Conservation (phyloP, 192 early-diverging fungal genomes). For the Backusella liffmaniae region DNA sequence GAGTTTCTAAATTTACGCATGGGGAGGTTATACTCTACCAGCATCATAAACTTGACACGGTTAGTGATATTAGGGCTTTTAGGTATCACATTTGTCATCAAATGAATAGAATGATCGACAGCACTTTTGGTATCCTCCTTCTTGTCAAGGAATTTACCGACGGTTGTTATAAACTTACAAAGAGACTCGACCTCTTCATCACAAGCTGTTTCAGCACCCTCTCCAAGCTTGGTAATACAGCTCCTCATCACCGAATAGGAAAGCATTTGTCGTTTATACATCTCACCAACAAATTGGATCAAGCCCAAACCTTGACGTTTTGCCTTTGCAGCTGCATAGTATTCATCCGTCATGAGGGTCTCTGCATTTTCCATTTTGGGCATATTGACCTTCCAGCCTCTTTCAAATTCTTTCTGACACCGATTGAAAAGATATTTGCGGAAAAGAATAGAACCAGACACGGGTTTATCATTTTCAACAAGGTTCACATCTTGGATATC, state of each 20-base stretch:
- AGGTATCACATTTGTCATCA: conserved; percentile 72
- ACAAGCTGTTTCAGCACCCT: conserved; percentile 71
- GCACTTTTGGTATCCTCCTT: conserved; percentile 59
- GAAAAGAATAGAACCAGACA: conserved; percentile 71
- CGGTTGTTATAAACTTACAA: conserved; percentile 87
- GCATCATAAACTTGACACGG: conserved; percentile 92
- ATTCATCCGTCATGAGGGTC: conserved; percentile 68
- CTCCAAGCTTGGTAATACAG: conserved; percentile 81
- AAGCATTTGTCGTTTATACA: conserved; percentile 89
- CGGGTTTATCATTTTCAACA: conserved; percentile 46
- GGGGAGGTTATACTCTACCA: conserved; percentile 1
- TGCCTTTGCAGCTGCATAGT: conserved; percentile 84
- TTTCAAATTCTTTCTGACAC: conserved; percentile 96
- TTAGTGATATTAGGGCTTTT: conserved; percentile 68
- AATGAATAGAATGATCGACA: conserved; percentile 72
- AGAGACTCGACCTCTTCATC: conserved; percentile 96
- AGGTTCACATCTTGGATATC: conserved; percentile 66
- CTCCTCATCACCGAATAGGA: conserved; percentile 94
- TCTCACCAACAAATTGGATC: conserved; percentile 92
- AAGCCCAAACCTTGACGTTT: conserved; percentile 96
- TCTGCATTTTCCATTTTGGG: conserved; percentile 62
- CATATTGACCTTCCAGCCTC: conserved; percentile 83
- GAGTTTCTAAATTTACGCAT: neutral
- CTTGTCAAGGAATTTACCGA: conserved; percentile 81
- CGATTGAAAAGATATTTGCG: conserved; percentile 88